Conservation (phyloP, 2,329 filamentous ascomycete species). For the Stagonosporopsis tanaceti region DNA sequence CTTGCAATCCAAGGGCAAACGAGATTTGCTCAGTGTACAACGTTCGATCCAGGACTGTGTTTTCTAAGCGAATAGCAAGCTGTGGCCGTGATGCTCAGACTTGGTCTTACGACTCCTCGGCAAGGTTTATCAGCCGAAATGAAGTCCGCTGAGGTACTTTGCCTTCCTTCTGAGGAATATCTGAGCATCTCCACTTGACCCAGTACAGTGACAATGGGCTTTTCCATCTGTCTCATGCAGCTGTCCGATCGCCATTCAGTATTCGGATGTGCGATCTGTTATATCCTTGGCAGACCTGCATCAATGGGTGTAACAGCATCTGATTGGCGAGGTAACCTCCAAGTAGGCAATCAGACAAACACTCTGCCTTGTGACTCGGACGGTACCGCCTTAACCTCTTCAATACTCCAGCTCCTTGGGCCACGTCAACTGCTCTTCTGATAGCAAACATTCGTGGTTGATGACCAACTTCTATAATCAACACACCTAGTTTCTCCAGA, state of each 20-base stretch:
- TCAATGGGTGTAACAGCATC: slow-evolving; percentile 1
- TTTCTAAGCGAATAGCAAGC: neutral
- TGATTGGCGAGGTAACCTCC: slow-evolving; percentile 2
- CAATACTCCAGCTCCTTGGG: neutral
- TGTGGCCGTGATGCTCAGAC: neutral
- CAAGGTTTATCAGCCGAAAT: neutral
- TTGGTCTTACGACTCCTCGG: neutral
- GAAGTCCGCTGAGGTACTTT: too few species aligned
- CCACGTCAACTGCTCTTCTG: neutral
- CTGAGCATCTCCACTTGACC: neutral
- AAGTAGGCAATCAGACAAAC: slow-evolving; percentile 5
- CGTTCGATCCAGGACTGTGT: neutral
- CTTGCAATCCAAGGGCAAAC: neutral
- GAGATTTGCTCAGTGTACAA: neutral
- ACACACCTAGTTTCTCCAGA: neutral
- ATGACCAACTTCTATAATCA: neutral
- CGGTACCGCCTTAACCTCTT: slow-evolving; percentile 5
- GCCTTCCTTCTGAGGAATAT: neutral
- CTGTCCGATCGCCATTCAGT: neutral
- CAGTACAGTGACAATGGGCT: neutral
- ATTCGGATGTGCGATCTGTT: neutral
- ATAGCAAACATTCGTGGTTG: neutral
- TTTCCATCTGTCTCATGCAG: slow-evolving; percentile 4
- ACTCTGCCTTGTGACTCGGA: neutral
- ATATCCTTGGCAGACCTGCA: neutral